Percentiles rank a stretch among this genome's conserved stretches.
Conservation (phyloP, 805 yeast species). For the Diddensiella transvaalensis region DNA sequence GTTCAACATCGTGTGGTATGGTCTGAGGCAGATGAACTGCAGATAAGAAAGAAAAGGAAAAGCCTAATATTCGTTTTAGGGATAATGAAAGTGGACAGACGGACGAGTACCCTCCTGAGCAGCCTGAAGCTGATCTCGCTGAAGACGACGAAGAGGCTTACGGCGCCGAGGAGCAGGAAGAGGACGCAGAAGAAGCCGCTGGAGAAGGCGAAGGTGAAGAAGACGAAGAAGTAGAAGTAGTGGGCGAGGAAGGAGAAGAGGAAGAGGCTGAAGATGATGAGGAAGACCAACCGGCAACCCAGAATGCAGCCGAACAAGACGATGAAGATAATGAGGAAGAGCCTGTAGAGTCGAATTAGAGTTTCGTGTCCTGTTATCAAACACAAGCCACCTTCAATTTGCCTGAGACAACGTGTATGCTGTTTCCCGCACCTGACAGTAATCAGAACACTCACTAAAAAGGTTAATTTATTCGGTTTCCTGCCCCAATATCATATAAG, state of each 20-base stretch:
- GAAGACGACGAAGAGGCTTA: slow-evolving; percentile 56
- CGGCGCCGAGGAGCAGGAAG: slow-evolving; percentile 33
- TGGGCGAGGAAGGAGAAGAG: slow-evolving; percentile 16
- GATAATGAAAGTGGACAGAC: slow-evolving; percentile 61
- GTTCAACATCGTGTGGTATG: slow-evolving; percentile 87
- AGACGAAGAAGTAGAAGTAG: slow-evolving; percentile 19
- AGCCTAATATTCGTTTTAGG: slow-evolving; percentile 12
- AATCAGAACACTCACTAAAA: too few relatives aligned
- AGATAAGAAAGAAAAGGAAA: neutral
- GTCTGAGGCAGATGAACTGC: neutral
- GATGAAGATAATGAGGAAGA: too few relatives aligned
- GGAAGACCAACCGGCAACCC: slow-evolving; percentile 42
- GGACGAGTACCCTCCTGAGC: slow-evolving; percentile 77
- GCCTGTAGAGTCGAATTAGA: too few relatives aligned
- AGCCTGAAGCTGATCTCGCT: slow-evolving; percentile 57
- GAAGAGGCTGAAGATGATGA: slow-evolving; percentile 41
- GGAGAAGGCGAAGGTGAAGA: slow-evolving; percentile 40
- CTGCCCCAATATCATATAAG: too few relatives aligned
- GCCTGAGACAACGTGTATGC: too few relatives aligned
- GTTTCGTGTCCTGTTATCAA: too few relatives aligned
- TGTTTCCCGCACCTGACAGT: too few relatives aligned
- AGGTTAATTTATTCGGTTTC: too few relatives aligned
- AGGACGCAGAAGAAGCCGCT: slow-evolving; percentile 52
- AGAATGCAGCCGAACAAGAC: slow-evolving; percentile 41
- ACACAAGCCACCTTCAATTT: too few relatives aligned